Conservation (phyloP, 129 eudicot genomes). For the Helichrysum umbraculigerum region DNA sequence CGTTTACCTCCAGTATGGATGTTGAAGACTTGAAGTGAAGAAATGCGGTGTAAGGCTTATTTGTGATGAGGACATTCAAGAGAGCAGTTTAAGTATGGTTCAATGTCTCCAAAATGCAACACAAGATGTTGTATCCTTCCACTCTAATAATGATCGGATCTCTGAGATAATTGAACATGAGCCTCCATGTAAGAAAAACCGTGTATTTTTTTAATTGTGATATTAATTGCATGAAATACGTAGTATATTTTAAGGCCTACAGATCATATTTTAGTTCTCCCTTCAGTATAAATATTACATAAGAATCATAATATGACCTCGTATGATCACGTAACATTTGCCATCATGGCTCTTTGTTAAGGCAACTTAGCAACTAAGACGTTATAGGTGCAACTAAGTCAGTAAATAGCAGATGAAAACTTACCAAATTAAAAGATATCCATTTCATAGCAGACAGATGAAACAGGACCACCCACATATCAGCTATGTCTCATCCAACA, state of each 20-base stretch:
- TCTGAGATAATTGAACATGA: slow-evolving; percentile 2
- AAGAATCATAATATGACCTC: too few relatives aligned
- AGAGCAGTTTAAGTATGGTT: not conserved
- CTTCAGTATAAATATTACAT: too few relatives aligned
- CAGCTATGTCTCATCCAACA: too few relatives aligned
- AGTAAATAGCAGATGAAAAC: too few relatives aligned
- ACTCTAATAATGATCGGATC: not conserved
- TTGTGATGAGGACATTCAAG: slow-evolving; percentile 3
- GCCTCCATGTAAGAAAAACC: not conserved
- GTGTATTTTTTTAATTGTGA: not conserved
- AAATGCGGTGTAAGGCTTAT: not conserved
- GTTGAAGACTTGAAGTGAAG: not conserved
- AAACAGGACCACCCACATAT: too few relatives aligned
- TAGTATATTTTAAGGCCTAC: not conserved
- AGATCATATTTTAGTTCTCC: not conserved
- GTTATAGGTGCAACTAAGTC: too few relatives aligned
- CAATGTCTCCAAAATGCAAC: not conserved
- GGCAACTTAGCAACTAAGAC: too few relatives aligned
- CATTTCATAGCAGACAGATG: too few relatives aligned
- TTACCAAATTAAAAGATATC: too few relatives aligned
- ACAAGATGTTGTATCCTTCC: not conserved
- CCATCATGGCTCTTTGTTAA: too few relatives aligned
- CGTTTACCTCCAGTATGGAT: not conserved
- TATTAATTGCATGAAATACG: not conserved
- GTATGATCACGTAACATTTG: too few relatives aligned